Conservation (phyloP, 495 filamentous ascomycete species). For the Geopyxis carbonaria region DNA sequence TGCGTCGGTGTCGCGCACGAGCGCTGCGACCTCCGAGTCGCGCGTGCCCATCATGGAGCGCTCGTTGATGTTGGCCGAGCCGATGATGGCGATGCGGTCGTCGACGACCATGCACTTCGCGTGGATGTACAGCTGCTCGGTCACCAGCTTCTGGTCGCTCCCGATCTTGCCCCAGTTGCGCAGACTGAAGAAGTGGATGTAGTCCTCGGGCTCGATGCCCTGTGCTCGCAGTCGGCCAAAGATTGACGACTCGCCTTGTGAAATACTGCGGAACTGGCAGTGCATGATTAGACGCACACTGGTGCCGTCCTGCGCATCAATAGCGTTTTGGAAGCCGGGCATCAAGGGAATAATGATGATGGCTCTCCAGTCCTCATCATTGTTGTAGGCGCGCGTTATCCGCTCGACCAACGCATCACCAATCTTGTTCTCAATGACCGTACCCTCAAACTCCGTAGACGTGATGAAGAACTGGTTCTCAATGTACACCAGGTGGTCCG, state of each 20-base stretch:
- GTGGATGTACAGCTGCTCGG: constrained; percentile 96
- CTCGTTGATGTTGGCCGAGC: constrained; percentile 98
- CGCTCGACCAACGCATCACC: constrained; percentile 90
- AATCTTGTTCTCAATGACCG: constrained; percentile 78
- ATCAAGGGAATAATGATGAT: constrained; percentile 88
- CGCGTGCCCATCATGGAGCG: constrained; percentile 82
- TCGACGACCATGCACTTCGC: constrained; percentile 96
- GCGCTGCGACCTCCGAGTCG: constrained; percentile 81
- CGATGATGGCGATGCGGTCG: constrained; percentile 83
- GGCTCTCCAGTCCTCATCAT: constrained; percentile 84
- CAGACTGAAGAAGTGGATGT: constrained; percentile 87
- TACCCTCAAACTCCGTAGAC: constrained; percentile 73
- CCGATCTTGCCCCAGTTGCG: constrained; percentile 88
- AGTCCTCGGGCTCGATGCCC: constrained; percentile 91
- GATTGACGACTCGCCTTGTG: constrained; percentile 80
- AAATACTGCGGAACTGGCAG: constrained; percentile 94
- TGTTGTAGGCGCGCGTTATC: constrained; percentile 65
- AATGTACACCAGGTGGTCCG: constrained; percentile 96
- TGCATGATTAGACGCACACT: constrained; percentile 93
- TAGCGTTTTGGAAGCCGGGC: constrained; percentile 95
- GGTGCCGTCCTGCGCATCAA: constrained; percentile 82
- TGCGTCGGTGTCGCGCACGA: constrained; percentile 89
- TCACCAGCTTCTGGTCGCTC: constrained; percentile 54
- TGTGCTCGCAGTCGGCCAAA: constrained; percentile 66
- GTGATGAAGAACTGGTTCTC: constrained; percentile 99